Evolutionary conservation across 1,284 basidiomycete species (phyloP).

Genomic region (Tremellales sp.): DNA sequence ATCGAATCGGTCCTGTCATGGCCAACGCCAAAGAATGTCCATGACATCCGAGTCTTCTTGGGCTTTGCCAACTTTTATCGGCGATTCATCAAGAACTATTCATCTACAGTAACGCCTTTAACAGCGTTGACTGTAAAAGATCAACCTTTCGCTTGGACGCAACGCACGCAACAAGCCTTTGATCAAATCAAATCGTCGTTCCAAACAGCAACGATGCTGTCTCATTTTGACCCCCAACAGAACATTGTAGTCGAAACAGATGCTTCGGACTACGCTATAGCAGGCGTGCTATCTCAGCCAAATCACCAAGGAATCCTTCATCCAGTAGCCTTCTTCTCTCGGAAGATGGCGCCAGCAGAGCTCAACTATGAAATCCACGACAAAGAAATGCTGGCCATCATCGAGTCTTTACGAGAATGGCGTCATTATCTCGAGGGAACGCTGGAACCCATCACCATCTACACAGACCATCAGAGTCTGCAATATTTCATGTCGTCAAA

Average conservation of each 20-base stretch:
- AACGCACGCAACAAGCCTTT: slow-evolving; percentile 41
- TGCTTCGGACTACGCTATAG: slow-evolving; percentile 31
- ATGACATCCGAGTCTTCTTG: slow-evolving; percentile 46
- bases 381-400: slow-evolving; percentile 53
- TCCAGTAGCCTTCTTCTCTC: slow-evolving; percentile 44
- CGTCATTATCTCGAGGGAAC: slow-evolving; percentile 45
- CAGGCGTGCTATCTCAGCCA: slow-evolving; percentile 22
- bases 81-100: slow-evolving; percentile 48
- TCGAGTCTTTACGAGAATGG: slow-evolving; percentile 49
- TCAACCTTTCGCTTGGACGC: slow-evolving; percentile 36
- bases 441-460: slow-evolving; percentile 31
- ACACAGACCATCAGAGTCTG: slow-evolving; percentile 53
- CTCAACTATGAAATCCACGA: slow-evolving; percentile 54
- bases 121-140: slow-evolving; percentile 21
- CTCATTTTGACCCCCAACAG: slow-evolving; percentile 37
- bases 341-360: slow-evolving; percentile 39
- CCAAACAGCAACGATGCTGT: slow-evolving; percentile 43
- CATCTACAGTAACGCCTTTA: slow-evolving; percentile 41
- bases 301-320: slow-evolving; percentile 29
- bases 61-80: slow-evolving; percentile 51
- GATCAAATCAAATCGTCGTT: slow-evolving; percentile 47
- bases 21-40: slow-evolving; percentile 43
- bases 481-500: slow-evolving; percentile 48
- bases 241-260: slow-evolving; percentile 37
- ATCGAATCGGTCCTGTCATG: slow-evolving; percentile 47